Evolutionary conservation across 2,329 filamentous ascomycete genomes (phyloP).

Genomic region (Passalora sequoiae): DNA sequence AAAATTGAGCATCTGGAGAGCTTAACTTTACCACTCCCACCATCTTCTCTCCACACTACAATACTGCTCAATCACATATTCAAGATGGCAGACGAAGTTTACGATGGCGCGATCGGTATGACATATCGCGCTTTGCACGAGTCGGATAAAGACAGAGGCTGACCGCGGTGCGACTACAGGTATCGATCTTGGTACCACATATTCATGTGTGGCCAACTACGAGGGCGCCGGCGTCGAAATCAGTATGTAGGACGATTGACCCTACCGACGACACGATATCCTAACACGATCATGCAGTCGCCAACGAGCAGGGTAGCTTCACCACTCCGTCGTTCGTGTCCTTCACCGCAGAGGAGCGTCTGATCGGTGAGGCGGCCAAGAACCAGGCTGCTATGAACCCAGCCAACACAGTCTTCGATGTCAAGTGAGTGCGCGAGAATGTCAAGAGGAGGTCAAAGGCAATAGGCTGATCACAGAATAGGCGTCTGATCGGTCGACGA

Average conservation of each 20-base stretch:
- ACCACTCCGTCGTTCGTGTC: conserved; percentile 98
- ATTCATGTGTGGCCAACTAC: conserved; percentile 99
- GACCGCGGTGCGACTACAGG: conserved; percentile 95
- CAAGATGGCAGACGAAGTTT: conserved; percentile 94
- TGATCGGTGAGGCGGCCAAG: conserved; percentile 99
- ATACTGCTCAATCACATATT: too few relatives aligned
- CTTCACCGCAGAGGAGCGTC: conserved; percentile 96
- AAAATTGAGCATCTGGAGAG: too few relatives aligned
- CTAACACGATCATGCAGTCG: conserved; percentile 46
- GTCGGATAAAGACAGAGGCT: conserved; percentile 71
- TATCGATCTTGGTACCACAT: conserved; percentile 99
- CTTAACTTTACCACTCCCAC: too few relatives aligned
- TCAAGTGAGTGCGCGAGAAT: conserved; percentile 55
- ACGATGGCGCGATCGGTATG: conserved; percentile 94
- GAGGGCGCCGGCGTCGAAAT: conserved; percentile 99
- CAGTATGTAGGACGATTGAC: conserved; percentile 53
- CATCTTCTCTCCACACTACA: too few relatives aligned
- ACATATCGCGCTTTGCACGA: conserved; percentile 50
- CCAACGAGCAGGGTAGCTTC: conserved; percentile 99
- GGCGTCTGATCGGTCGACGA: conserved; percentile 94
- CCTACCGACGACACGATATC: conserved; percentile 3
- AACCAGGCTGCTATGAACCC: conserved; percentile 99
- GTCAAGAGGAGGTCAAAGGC: conserved; percentile 5
- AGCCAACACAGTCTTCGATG: conserved; percentile 94
- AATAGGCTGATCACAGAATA: conserved; percentile 41